Evolutionary conservation across 805 yeast genomes (phyloP).

Genomic region (Saccharomycopsis olivae): DNA sequence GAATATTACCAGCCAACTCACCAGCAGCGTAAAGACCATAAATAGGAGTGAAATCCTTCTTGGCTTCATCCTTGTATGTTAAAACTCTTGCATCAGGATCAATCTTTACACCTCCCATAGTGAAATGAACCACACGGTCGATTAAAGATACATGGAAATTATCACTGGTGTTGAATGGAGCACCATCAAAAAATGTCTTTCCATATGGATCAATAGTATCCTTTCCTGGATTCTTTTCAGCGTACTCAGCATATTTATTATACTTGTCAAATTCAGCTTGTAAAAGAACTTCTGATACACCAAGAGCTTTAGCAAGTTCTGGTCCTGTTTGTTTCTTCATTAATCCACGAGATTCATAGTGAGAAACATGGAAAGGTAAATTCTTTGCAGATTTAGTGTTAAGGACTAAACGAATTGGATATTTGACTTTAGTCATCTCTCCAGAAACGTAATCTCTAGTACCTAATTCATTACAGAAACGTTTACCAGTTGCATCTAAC

Average conservation of each 20-base stretch:
- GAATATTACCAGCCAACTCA: conserved; percentile 50
- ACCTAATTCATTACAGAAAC: conserved; percentile 52
- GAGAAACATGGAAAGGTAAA: conserved; percentile 42
- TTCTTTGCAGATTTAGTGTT: conserved; percentile 35
- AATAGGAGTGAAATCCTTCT: conserved; percentile 24
- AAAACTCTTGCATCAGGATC: conserved; percentile 34
- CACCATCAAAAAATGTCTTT: conserved; percentile 37
- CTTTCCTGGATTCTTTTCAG: conserved; percentile 21
- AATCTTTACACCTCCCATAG: conserved; percentile 59
- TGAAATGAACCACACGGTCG: conserved; percentile 51
- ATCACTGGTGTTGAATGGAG: conserved; percentile 30
- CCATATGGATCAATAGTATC: conserved; percentile 30
- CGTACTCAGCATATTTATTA: conserved; percentile 28
- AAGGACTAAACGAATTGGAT: conserved; percentile 40
- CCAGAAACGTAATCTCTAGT: conserved; percentile 52
- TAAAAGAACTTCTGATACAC: conserved; percentile 25
- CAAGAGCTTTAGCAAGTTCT: conserved; percentile 34
- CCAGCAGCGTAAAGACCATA: conserved; percentile 44
- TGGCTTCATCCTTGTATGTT: conserved; percentile 22
- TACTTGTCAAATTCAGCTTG: conserved; percentile 29
- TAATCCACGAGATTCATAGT: conserved; percentile 44
- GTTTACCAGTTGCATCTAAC: conserved; percentile 38
- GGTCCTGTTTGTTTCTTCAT: conserved; percentile 37
- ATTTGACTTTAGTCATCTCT: conserved; percentile 36
- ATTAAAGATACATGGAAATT: conserved; percentile 41